Base-by-base conservation (phyloP, 805 yeast species). In the Zygotorulaspora sp. region DNA sequence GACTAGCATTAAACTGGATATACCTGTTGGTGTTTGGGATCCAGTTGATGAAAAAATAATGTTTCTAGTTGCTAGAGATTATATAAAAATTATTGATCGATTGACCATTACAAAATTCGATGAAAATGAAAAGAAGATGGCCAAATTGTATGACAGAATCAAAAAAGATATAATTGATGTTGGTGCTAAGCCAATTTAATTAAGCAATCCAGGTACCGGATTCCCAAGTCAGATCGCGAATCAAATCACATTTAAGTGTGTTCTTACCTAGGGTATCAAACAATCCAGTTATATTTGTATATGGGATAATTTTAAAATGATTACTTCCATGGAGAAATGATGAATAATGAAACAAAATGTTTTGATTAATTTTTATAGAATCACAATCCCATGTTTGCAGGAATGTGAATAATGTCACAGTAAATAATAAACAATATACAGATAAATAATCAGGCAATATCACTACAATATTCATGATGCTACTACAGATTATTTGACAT, bases 11-110 rank as follows among this genome's bases (percentile, higher is more conserved):
- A 75, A 76, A 44, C 58, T 87, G 16, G 95, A 87, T 55, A 68
- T 80, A 0, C 96, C 96, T 1, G 74, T 86, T 21, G 96, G 89
- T 0, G 75, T 62, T 48, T 57, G 71, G 9, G 54, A 62, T 14
- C 65, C 62, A 4, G 19, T 16, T 1, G 50, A 48, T 1, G 61
- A 61, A 1, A 39, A 52, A 10, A 47, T 71, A 14, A 51, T 59
- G 1, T 49, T 71, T 10, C 58, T 80, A 32, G 92, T 84, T 0
- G 52, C 65, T 16, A 63, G 66, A 16, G 61, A 67, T 4, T 83
- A 83, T 49, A 56, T 85, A 17, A 41, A 63, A 8, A 51, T 75
- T 26, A 56, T 80, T 5, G 77, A 82, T 15, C 61, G 62, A 22
- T 57, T 84, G 33, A 75, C 89, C 0, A 50, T 65, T 7, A 83